Percentiles rank a stretch among this genome's conserved stretches.
Evolutionary conservation across 805 yeast genomes (phyloP).

Genomic region (Candida piceae): DNA sequence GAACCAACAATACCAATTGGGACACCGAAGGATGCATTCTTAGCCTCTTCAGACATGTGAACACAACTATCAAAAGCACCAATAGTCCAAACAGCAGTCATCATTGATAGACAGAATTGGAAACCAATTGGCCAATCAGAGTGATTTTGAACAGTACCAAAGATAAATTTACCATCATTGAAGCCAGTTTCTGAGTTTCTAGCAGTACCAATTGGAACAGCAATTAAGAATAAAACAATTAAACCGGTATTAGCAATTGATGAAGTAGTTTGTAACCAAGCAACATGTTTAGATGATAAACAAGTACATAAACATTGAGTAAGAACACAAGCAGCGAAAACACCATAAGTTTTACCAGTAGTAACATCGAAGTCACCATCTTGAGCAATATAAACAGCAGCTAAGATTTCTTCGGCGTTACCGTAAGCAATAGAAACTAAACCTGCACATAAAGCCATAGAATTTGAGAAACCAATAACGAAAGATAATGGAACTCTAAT

Average conservation of each 20-base stretch:
- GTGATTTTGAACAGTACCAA: conserved; percentile 45
- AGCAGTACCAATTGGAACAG: conserved; percentile 56
- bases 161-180: conserved; percentile 49
- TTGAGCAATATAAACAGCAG: conserved; percentile 46
- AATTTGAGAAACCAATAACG: conserved; percentile 62
- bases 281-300: conserved; percentile 50
- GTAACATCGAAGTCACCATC: conserved; percentile 56
- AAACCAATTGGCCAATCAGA: conserved; percentile 59
- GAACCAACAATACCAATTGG: conserved; percentile 63
- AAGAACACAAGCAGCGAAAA: conserved; percentile 56
- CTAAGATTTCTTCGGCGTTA: conserved; percentile 52
- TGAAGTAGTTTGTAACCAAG: conserved; percentile 56
- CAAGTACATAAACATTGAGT: conserved; percentile 50
- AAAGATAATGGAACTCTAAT: conserved; percentile 51
- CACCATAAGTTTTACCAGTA: conserved; percentile 53
- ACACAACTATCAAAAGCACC: conserved; percentile 70
- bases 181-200: conserved; percentile 33
- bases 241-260: conserved; percentile 49
- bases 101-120: conserved; percentile 39
- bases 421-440: conserved; percentile 68
- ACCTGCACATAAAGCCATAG: conserved; percentile 63
- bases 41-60: conserved; percentile 69
- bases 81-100: conserved; percentile 73
- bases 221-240: conserved; percentile 52
- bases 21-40: conserved; percentile 55